A percentile compares a stretch with the other conserved stretches of the same genome.
Evolutionary conservation across 2,329 filamentous ascomycete genomes (phyloP).

Genomic region (Aureobasidium sp.): DNA sequence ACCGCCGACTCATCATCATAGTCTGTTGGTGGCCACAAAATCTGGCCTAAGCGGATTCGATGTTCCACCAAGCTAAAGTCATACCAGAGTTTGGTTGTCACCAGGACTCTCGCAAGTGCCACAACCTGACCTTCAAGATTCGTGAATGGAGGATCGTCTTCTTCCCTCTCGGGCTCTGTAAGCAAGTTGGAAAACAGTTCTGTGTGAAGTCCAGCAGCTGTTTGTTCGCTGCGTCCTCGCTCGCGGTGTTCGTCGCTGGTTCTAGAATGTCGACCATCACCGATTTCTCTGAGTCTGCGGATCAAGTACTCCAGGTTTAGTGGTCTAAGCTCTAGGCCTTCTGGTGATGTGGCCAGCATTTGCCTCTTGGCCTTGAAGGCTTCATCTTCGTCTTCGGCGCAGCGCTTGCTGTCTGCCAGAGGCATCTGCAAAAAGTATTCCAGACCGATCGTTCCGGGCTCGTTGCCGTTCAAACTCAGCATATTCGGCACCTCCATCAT

Average conservation of each 20-base stretch:
- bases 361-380: slow-evolving; percentile 16
- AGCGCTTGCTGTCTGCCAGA: slow-evolving; percentile 28
- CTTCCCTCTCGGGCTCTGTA: slow-evolving; percentile 8
- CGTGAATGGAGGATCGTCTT: slow-evolving; percentile 9
- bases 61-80: slow-evolving; percentile 40
- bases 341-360: slow-evolving; percentile 18
- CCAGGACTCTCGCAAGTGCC: slow-evolving; percentile 34
- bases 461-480: slow-evolving; percentile 36
- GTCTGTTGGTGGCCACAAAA: slow-evolving; percentile 33
- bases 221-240: slow-evolving; percentile 12
- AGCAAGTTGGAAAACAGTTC: slow-evolving; percentile 22
- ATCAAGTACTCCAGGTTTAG: slow-evolving; percentile 18
- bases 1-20: slow-evolving; percentile 23
- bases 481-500: slow-evolving; percentile 40
- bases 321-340: slow-evolving; percentile 19
- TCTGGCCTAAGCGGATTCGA: slow-evolving; percentile 37
- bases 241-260: neutral
- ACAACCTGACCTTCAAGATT: slow-evolving; percentile 38
- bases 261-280: slow-evolving; percentile 12
- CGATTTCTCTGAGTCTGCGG: slow-evolving; percentile 19
- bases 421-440: slow-evolving; percentile 40
- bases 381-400: slow-evolving; percentile 13
- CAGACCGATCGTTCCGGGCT: slow-evolving; percentile 39
- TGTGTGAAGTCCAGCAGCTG: slow-evolving; percentile 20
- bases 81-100: slow-evolving; percentile 36